Conservation (phyloP, 2,329 filamentous ascomycete species). For the Sporothrix variecibatus region DNA sequence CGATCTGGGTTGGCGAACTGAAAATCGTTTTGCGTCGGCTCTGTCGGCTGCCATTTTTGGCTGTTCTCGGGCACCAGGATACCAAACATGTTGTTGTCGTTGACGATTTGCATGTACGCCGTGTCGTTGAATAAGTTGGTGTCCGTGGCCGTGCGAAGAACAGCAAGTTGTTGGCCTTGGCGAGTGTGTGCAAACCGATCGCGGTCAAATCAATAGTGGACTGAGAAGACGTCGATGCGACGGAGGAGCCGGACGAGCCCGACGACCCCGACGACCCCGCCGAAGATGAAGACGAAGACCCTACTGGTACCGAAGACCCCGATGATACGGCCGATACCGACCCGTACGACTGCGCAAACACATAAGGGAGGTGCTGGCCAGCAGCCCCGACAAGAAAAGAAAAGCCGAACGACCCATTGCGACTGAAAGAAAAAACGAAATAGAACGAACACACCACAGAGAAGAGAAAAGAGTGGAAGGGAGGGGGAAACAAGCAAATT, state of each 20-base stretch:
- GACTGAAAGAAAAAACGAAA: neutral
- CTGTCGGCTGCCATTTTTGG: slow-evolving; percentile 58
- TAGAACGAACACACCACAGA: neutral
- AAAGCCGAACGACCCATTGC: slow-evolving; percentile 5
- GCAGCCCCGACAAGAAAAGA: slow-evolving; percentile 24
- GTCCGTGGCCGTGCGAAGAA: slow-evolving; percentile 62
- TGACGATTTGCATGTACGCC: slow-evolving; percentile 51
- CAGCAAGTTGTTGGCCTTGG: slow-evolving; percentile 49
- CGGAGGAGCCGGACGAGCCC: neutral
- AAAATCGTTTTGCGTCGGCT: slow-evolving; percentile 54
- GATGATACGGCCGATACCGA: neutral
- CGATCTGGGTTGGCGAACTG: slow-evolving; percentile 53
- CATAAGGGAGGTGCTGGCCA: slow-evolving; percentile 24
- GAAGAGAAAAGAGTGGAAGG: neutral
- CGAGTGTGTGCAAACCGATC: slow-evolving; percentile 47
- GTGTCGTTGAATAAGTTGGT: slow-evolving; percentile 51
- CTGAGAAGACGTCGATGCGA: neutral
- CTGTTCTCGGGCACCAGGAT: slow-evolving; percentile 59
- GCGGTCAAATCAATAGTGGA: neutral
- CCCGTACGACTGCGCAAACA: slow-evolving; percentile 20
- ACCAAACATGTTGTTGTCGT: slow-evolving; percentile 55
- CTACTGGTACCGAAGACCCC: neutral
- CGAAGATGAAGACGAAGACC: neutral
- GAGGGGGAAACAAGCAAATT: neutral
- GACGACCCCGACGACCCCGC: slow-evolving; percentile 11